Percentiles rank a stretch among this genome's conserved stretches.
Conservation (phyloP, 306 rosid genomes). For the Prunus dulcis region DNA sequence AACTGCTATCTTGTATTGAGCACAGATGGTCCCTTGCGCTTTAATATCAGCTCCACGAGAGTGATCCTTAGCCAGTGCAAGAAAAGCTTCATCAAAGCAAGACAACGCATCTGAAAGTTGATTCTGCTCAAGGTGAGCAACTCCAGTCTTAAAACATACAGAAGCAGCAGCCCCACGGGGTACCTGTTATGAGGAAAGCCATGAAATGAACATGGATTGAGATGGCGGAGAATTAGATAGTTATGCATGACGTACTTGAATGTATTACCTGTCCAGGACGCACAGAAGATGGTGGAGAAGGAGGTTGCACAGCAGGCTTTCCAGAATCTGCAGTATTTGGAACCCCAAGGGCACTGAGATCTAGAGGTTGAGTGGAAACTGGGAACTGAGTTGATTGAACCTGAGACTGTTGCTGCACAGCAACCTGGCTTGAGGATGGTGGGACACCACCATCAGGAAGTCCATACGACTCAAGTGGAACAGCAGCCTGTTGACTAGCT, state of each 20-base stretch:
- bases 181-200: slow-evolving; percentile 56
- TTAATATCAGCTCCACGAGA: slow-evolving; percentile 98
- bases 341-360: slow-evolving; percentile 84
- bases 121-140: slow-evolving; percentile 93
- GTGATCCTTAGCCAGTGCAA: slow-evolving; percentile 87
- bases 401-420: slow-evolving; percentile 44
- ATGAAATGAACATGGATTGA: slow-evolving; percentile 20
- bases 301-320: slow-evolving; percentile 43
- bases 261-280: slow-evolving; percentile 89
- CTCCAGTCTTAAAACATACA: slow-evolving; percentile 90
- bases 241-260: neutral
- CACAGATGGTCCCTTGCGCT: slow-evolving; percentile 97
- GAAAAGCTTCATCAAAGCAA: slow-evolving; percentile 94
- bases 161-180: slow-evolving; percentile 94
- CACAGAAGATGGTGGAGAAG: slow-evolving; percentile 69
- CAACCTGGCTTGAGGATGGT: slow-evolving; percentile 55
- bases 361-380: slow-evolving; percentile 77
- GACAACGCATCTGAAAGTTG: slow-evolving; percentile 92
- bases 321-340: slow-evolving; percentile 54
- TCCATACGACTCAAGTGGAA: slow-evolving; percentile 51
- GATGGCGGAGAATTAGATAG: slow-evolving; percentile 1
- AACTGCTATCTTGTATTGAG: slow-evolving; percentile 95
- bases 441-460: slow-evolving; percentile 93
- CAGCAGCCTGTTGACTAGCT: slow-evolving; percentile 51
- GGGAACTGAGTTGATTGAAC: slow-evolving; percentile 49